Evolutionary conservation across 2,329 filamentous ascomycete species (phyloP).

Genomic region (Aspergillus glaucus): DNA sequence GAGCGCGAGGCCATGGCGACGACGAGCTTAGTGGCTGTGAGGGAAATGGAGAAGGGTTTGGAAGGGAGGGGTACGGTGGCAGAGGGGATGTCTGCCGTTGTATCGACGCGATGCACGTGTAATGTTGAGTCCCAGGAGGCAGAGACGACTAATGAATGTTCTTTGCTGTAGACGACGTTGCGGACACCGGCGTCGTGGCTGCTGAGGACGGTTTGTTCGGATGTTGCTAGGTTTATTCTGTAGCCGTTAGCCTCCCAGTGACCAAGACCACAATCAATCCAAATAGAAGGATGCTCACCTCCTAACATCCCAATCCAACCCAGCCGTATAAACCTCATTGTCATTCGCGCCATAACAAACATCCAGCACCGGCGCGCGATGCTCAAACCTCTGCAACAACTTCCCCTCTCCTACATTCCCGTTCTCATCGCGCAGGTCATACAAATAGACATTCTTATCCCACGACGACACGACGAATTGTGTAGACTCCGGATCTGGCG

Average conservation of each 20-base stretch:
- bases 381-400: constrained; percentile 67
- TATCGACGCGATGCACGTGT: constrained; percentile 64
- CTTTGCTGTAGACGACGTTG: constrained; percentile 71
- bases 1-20: constrained; percentile 92
- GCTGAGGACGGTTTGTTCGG: constrained; percentile 67
- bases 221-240: constrained; percentile 65
- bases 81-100: constrained; percentile 45
- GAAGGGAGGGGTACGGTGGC: constrained; percentile 66
- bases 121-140: constrained; percentile 91
- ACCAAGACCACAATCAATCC: not conserved
- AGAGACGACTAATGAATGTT: constrained; percentile 74
- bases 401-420: constrained; percentile 53
- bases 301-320: constrained; percentile 80
- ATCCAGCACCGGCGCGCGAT: constrained; percentile 80
- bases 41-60: constrained; percentile 79
- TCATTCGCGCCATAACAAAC: constrained; percentile 83
- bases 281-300: constrained; percentile 45
- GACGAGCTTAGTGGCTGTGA: constrained; percentile 77
- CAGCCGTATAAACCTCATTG: constrained; percentile 76
- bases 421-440: constrained; percentile 60
- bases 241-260: constrained; percentile 6
- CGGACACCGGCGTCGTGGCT: constrained; percentile 75
- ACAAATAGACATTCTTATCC: constrained; percentile 87
- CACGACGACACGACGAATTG: constrained; percentile 87
- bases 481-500: constrained; percentile 64